Evolutionary conservation across 2,329 filamentous ascomycete genomes (phyloP).

Genomic region (Epichloe baconii): DNA sequence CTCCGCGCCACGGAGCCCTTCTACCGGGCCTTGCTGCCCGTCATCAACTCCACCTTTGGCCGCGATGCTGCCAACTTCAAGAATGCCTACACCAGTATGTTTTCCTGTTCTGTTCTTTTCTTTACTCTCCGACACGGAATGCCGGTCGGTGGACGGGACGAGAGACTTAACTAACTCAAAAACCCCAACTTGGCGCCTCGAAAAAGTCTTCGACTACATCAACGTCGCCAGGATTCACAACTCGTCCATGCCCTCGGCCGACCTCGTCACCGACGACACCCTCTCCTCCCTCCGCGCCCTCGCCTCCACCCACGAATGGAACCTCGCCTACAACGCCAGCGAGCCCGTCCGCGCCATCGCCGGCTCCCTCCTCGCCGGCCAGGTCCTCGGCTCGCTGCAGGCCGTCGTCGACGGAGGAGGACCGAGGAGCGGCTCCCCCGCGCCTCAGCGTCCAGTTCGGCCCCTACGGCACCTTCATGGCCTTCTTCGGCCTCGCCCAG

Average conservation of each 20-base stretch:
- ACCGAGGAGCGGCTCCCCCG: conserved; percentile 12
- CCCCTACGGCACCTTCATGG: conserved; percentile 47
- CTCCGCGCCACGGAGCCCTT: conserved; percentile 45
- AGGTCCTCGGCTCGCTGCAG: conserved; percentile 41
- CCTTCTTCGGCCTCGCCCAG: conserved; percentile 48
- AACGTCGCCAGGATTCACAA: conserved; percentile 50
- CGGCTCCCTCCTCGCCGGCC: conserved; percentile 43
- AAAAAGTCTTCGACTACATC: conserved; percentile 43
- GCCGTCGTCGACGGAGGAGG: conserved; percentile 24
- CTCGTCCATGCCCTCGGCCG: conserved; percentile 39
- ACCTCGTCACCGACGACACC: conserved; percentile 46
- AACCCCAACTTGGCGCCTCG: too few relatives aligned
- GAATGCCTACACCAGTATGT: conserved; percentile 48
- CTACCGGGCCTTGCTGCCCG: conserved; percentile 39
- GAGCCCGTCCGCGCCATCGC: conserved; percentile 49
- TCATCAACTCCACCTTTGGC: conserved; percentile 39
- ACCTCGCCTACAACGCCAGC: conserved; percentile 67
- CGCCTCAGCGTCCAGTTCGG: conserved; percentile 43
- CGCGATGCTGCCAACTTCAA: conserved; percentile 36
- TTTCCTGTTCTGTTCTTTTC: too few relatives aligned
- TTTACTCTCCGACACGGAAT: too few relatives aligned
- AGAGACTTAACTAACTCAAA: too few relatives aligned
- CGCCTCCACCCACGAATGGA: conserved; percentile 70
- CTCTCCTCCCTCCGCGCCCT: conserved; percentile 55
- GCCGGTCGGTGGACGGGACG: too few relatives aligned